A percentile compares a stretch with the other conserved stretches of the same genome.
These are phyloP conservation scores for Coelastrella sp. DNA, from an alignment of 139 green algal genomes.

Conservation along the genomic window DNA sequence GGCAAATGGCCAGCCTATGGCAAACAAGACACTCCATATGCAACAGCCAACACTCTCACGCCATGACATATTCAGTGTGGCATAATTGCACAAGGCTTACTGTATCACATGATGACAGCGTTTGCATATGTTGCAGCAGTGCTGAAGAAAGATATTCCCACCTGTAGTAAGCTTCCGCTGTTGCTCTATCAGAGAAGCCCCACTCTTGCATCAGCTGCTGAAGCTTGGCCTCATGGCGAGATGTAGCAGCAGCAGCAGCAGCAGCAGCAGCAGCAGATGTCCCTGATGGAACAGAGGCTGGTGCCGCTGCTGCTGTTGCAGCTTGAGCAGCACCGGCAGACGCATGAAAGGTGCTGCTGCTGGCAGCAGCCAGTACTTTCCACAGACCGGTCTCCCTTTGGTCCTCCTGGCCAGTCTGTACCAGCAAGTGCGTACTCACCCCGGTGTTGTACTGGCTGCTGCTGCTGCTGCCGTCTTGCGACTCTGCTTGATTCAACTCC, in stretches of 20 bases:
- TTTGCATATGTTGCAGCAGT: background rate
- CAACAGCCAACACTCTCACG: background rate
- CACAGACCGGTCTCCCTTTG: background rate
- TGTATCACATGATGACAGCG: too few relatives aligned
- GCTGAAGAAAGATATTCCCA: background rate
- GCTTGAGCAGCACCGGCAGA: too few relatives aligned
- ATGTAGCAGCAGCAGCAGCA: slow-evolving; percentile 1
- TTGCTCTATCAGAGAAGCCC: slow-evolving; percentile 69
- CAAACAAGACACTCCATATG: background rate
- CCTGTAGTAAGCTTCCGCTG: slow-evolving; percentile 66
- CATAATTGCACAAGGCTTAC: too few relatives aligned
- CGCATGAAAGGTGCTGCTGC: background rate
- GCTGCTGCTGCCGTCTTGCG: slow-evolving; percentile 25
- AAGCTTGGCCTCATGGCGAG: slow-evolving; percentile 41
- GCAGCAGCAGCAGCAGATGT: background rate
- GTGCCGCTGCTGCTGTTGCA: background rate
- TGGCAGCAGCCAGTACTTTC: slow-evolving; percentile 4
- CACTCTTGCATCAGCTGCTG: slow-evolving; percentile 66
- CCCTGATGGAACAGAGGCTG: background rate
- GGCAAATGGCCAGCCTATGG: background rate
- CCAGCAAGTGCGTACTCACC: background rate
- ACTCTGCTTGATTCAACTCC: slow-evolving; percentile 7
- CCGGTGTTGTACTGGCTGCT: background rate
- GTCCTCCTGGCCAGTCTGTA: background rate
- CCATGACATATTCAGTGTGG: too few relatives aligned